Evolutionary conservation across 2,329 filamentous ascomycete genomes (phyloP), one percentile per base, ranked within the genome.

Genomic region (Sphaerulina vaccinii): DNA sequence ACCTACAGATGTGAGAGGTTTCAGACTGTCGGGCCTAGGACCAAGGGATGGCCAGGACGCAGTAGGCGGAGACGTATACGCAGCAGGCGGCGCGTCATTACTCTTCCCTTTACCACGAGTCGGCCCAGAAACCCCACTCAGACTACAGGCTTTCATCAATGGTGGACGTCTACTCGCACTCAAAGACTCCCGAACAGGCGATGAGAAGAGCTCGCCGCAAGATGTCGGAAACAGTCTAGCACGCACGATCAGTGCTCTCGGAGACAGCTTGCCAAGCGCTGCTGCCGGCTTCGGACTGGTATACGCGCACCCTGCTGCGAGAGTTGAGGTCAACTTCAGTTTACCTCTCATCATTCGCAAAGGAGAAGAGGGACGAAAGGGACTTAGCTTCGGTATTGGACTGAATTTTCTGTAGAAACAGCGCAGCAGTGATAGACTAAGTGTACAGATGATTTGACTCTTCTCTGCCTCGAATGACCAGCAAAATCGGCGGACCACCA

Each of bases 261-360:
- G 79, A 16, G 86, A 84, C 47, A 90, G 88, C 3, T 71, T 90
- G 22, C 93, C 93, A 0, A 96, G 89, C 68, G 77, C 90, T 27
- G 87, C 92, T 1, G 92, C 90, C 1, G 93, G 93, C 21, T 73
- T 96, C 10, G 93, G 93, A 0, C 75, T 99, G 18, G 91, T 99
- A 1, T 99, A 99, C 68, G 93, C 91, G 3, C 92, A 97, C 66
- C 91, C 91, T 0, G 86, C 92, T 16, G 93, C 93, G 9, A 78
- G 93, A 50, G 96, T 99, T 59, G 93, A 99, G 75, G 77, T 99
- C 61, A 99, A 99, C 72, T 96, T 99, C 69, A 90, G 88, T 63
- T 71, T 99, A 60, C 93, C 93, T 1, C 70, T 99, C 53, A 85
- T 92, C 15, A 71, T 90, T 65, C 81, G 93, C 52, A 85, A 81